Evolutionary conservation across 1,139 yeast genomes (phyloP), one percentile per base, ranked within the genome.

Genomic region (Kodamaea derodonti): DNA sequence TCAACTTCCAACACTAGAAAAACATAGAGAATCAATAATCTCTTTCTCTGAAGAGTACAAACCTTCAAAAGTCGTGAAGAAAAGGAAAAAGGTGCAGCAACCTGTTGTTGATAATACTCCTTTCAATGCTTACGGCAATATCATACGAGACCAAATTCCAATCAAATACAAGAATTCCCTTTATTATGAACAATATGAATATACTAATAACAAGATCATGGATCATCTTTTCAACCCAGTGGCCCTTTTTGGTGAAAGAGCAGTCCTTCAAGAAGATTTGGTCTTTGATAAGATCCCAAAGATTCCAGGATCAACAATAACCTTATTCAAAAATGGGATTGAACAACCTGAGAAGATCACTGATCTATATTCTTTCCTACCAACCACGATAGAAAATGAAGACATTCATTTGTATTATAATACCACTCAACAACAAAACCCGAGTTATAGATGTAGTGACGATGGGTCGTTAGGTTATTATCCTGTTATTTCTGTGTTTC

Each of bases 381-480:
- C 97, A 2, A 56, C 61, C 3, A 57, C 60, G 31, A 42, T 55
- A 28, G 60, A 55, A 31, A 54, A 54, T 34, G 63, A 60, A 22
- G 59, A 54, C 17, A 38, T 43, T 8, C 49, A 51, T 24, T 33
- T 58, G 16, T 46, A 48, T 2, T 48, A 47, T 24, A 70, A 69
- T 43, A 65, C 69, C 24, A 65, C 57, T 23, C 79, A 72, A 43
- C 69, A 64, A 54, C 75, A 62, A 45, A 66, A 75, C 32, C 60
- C 71, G n/a, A 62, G 61, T 24, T 75, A 70, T 48, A 62, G 65
- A 42, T 65, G 60, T 58, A 72, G 59, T 42, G 90, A 92, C 54
- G 97, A 92, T 53, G 95, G 95, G 1, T 67, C 78, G 31, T 60
- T 88, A 36, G 98, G 97, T 0, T 92, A 94, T 55, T 92, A 80